Evolutionary conservation across 345 rosid genomes (phyloP), one percentile per base, ranked within the genome.

Genomic region (Nasturtium officinale): DNA sequence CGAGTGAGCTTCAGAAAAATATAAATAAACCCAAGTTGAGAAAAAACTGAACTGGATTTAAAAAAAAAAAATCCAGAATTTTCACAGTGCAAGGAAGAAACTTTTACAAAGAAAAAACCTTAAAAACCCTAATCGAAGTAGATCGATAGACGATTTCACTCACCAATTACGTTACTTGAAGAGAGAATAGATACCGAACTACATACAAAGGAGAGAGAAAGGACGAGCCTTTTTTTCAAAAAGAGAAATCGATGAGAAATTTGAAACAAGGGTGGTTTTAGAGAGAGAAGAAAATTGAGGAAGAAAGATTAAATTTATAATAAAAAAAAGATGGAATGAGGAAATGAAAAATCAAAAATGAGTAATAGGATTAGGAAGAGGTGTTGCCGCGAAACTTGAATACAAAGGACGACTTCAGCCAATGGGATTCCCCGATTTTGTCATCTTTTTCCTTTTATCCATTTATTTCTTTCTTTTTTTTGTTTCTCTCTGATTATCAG

Each of bases 351-450:
- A 29, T 33, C 33, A 73, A 71, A 23, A 72, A 60, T 67, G 76
- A 37, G 78, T 50, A 52, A 45, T 23, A 23, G 3, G n/a, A n/a
- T n/a, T 17, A 28, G 23, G 30, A 43, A 40, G 46, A 30, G 72
- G 74, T 61, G 78, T 87, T 90, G 89, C 96, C 96, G 92, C 91
- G 92, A 90, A 90, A 90, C 96, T 90, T 89, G 90, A 89, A 89
- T 81, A 83, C 52, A 81, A 81, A 79, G 61, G 82, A 78, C 70
- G 15, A 33, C 26, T 40, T 45, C 40, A 55, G 7, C 87, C 85
- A 84, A 81, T 82, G 0, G 9, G 3, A 7, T 10, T 60, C 17
- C 69, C 18, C 63, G 5, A 37, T 52, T 48, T 51, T 51, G 26
- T 66, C 53, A 25, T 30, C 2, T 61, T 66, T 54, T 16, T 0